Base-by-base conservation (phyloP, 2,329 filamentous ascomycete species). In the Cladophialophora carrionii region DNA sequence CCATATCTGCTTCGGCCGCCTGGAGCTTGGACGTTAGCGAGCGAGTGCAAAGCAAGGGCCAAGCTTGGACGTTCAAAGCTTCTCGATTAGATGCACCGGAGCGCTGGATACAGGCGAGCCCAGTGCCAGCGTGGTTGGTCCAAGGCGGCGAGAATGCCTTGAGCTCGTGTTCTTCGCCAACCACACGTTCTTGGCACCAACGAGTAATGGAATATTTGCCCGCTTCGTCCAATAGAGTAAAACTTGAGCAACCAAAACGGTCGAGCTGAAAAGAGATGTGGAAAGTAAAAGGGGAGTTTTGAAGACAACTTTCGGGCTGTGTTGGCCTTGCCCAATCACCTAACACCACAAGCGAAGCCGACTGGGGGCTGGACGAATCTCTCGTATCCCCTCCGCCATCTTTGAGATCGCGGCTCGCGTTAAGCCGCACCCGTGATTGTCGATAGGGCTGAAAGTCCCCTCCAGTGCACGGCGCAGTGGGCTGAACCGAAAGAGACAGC, bases 301-400 rank as follows among this genome's bases (percentile, higher is more conserved):
- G 48, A 26, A 52, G 26, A 52, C 48, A 52, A 26, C 26, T 52
- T 52, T 24, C 48, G 48, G 26, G 20, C 48, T 24, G 26, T n/a
- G 22, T 17, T 24, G 20, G 20, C 22, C 9, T 26, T 52, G 22
- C 12, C 48, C 48, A 52, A 52, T 52, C 22, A 52, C 48, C 5
- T 17, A 8, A 29, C 48, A 20, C 48, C 48, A 24, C 48, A 52
- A 52, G 48, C 48, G 48, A 52, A 20, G 12, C 20, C 10, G 22
- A 52, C n/a, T 1, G 20, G 48, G 48, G 48, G 48, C 48, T 52
- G 48, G 48, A 52, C 22, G 48, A 12, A 52, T 52, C 48, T 52
- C 48, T 52, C 48, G 48, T 52, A 52, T 52, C 12, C 6, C 22
- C 26, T 17, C 17, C 37, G 37, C 37, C 37, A 8, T 43, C 5